Conservation (phyloP, 768 basidiomycete species). For the Pleurotus tuber-regium region DNA sequence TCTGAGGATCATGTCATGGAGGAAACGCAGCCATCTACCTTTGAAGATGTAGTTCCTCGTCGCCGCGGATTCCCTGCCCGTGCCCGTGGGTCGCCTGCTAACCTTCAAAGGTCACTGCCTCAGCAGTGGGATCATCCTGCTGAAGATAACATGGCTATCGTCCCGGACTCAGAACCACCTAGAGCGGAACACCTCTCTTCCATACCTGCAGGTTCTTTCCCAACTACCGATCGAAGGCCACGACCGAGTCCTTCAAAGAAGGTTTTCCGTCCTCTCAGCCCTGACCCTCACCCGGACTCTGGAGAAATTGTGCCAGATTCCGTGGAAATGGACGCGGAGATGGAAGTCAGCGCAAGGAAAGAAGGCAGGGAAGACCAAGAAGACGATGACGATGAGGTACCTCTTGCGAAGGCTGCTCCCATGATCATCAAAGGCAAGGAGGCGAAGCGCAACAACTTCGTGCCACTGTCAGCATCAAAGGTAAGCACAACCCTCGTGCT, state of each 20-base stretch:
- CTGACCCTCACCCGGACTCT: conserved; percentile 11
- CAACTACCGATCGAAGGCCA: not conserved
- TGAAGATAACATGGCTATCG: conserved; percentile 40
- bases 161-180: conserved; percentile 65
- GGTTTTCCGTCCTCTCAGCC: not conserved
- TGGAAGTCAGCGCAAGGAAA: conserved; percentile 13
- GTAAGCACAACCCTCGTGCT: too few species aligned
- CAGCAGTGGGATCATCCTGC: not conserved
- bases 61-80: conserved; percentile 5
- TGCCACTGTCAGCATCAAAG: not conserved
- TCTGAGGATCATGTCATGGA: conserved; percentile 11
- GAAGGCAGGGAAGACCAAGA: conserved; percentile 23
- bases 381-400: conserved; percentile 41
- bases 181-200: conserved; percentile 23
- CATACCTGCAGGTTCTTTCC: not conserved
- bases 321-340: conserved; percentile 22
- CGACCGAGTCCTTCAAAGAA: conserved; percentile 14
- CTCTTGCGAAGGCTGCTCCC: conserved; percentile 31
- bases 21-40: conserved; percentile 13
- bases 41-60: not conserved
- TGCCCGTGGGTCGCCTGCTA: not conserved
- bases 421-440: conserved; percentile 22
- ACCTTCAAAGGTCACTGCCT: not conserved
- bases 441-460: not conserved
- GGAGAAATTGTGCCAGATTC: conserved; percentile 26